Base-by-base conservation (phyloP, 495 filamentous ascomycete genomes). In the Hypomontagnella submonticulosa region DNA sequence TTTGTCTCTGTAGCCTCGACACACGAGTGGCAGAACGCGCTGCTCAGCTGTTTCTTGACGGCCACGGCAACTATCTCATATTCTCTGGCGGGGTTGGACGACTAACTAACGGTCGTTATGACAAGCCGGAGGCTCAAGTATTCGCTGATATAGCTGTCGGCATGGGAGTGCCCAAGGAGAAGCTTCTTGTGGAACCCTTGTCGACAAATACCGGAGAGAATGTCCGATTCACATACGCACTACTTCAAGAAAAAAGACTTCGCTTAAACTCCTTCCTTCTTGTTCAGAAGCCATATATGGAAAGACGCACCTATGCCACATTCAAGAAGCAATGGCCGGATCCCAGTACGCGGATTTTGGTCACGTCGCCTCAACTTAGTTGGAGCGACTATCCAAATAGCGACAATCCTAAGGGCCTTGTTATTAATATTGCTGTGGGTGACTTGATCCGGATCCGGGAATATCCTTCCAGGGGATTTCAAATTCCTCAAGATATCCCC, bases 281-380 rank as follows among this genome's bases (percentile, higher is more conserved):
- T 4, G 74, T 77, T 30, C 77, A 78, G 53, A 78, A 78, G 57
- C 77, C 75, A 19, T 79, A 79, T 47, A 79, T 79, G 77, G 77
- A 79, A 34, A 61, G 77, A 40, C 63, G 77, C 9, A 77, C 74
- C 8, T 79, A 71, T 37, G 75, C 74, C 3, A 79, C 75, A 0
- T 78, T 78, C 51, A 71, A 72, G 42, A 73, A 70, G 67, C 77
- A 78, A 60, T 79, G 77, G 77, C 77, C 76, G 0, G 69, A 65
- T 16, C 41, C 61, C 9, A 40, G 13, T 41, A 55, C 61, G 0
- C 34, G 54, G n/a, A 74, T 76, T 18, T 40, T 46, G 40, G 77
- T 79, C 7, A 74, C 75, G 12, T 75, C 72, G 13, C 75, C 74
- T 19, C 65, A 57, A 16, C 23, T 79, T 38, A 46, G 42, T 19